These are phyloP conservation scores for Sonneratia caseolaris DNA, from an alignment of 345 rosid species.

Conservation along the genomic window DNA sequence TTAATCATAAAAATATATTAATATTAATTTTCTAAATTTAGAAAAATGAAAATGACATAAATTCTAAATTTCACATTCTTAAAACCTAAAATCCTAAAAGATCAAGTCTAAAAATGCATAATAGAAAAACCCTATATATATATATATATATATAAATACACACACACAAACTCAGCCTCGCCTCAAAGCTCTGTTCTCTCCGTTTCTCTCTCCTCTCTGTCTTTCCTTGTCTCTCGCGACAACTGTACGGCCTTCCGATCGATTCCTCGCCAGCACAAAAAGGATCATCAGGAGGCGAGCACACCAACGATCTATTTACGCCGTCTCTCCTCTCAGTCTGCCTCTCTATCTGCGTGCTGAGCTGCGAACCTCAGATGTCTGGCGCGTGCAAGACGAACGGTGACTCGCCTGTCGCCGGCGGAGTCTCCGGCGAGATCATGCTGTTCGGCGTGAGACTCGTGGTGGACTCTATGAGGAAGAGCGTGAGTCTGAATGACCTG, in stretches of 20 bases:
- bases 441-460: slow-evolving; percentile 84
- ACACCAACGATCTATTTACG: neutral
- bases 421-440: slow-evolving; percentile 51
- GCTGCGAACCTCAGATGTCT: slow-evolving; percentile 10
- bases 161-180: slow-evolving; percentile 6
- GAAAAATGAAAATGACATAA: too few relatives aligned
- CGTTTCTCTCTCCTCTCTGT: neutral
- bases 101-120: too few relatives aligned
- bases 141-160: too few relatives aligned
- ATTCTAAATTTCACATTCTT: too few relatives aligned
- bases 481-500: slow-evolving; percentile 78
- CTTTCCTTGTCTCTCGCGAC: neutral
- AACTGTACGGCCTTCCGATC: slow-evolving; percentile 13
- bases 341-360: neutral
- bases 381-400: slow-evolving; percentile 13
- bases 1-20: too few relatives aligned
- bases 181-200: neutral
- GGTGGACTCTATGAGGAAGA: slow-evolving; percentile 87
- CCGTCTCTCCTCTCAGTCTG: slow-evolving; percentile 4
- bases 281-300: too few relatives aligned
- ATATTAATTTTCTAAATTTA: too few relatives aligned
- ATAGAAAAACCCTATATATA: too few relatives aligned
- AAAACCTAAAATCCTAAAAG: too few relatives aligned
- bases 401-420: slow-evolving; percentile 6
- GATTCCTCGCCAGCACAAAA: neutral